These are phyloP conservation scores for Sporisorium iseilematis-ciliati DNA, from an alignment of 1,284 basidiomycete species.

Conservation along the genomic window DNA sequence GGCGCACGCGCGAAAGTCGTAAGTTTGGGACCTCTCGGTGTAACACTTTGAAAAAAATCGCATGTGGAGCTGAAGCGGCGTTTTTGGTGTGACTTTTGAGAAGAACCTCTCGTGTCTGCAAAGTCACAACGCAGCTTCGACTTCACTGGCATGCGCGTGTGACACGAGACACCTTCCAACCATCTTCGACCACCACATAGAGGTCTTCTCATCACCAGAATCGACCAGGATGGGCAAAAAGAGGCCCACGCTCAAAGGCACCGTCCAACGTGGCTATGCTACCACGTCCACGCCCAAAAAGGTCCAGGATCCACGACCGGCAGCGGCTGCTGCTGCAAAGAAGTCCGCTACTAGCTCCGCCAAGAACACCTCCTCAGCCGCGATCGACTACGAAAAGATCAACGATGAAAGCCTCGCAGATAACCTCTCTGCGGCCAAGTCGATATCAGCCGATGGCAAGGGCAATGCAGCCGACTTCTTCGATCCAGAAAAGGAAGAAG, in stretches of 20 bases:
- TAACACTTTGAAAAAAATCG: slow-evolving; percentile 16
- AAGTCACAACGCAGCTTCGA: slow-evolving; percentile 15
- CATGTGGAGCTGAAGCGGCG: slow-evolving; percentile 31
- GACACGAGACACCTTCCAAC: slow-evolving; percentile 3
- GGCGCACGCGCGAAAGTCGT: neutral
- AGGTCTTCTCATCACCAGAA: neutral
- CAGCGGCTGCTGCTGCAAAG: slow-evolving; percentile 34
- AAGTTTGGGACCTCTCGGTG: neutral
- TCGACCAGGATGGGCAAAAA: slow-evolving; percentile 57
- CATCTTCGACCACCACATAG: neutral
- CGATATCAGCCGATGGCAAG: slow-evolving; percentile 16
- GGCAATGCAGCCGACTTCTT: slow-evolving; percentile 24
- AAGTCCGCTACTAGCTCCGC: slow-evolving; percentile 64
- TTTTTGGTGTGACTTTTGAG: slow-evolving; percentile 24
- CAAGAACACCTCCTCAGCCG: slow-evolving; percentile 44
- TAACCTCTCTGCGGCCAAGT: slow-evolving; percentile 26
- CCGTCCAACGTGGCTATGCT: slow-evolving; percentile 65
- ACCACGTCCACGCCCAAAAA: slow-evolving; percentile 79
- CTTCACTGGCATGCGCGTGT: slow-evolving; percentile 13
- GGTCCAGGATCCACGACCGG: slow-evolving; percentile 74
- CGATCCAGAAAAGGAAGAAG: slow-evolving; percentile 61
- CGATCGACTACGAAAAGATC: slow-evolving; percentile 46
- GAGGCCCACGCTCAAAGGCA: slow-evolving; percentile 64
- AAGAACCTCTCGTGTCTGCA: slow-evolving; percentile 7
- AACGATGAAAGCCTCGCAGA: slow-evolving; percentile 44